These are phyloP conservation scores for Penicillium longicatenatum DNA, from an alignment of 495 filamentous ascomycete species.

Conservation along the genomic window DNA sequence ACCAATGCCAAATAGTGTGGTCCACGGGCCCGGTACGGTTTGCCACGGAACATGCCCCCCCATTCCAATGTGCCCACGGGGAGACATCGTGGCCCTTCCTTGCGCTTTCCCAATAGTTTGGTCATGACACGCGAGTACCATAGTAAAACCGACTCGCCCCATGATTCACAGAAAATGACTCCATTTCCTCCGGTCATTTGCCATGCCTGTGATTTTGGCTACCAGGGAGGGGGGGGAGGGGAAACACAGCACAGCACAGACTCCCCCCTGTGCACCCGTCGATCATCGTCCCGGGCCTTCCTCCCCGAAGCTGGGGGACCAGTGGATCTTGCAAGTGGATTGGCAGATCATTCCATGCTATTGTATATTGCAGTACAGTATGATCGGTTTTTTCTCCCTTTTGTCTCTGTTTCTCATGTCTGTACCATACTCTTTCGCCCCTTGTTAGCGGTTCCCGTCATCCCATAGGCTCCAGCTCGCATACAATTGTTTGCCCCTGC, in stretches of 20 bases:
- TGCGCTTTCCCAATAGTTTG: slow-evolving; percentile 22
- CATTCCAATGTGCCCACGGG: slow-evolving; percentile 15
- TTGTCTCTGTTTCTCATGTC: not conserved
- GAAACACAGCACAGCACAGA: not conserved
- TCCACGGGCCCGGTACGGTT: not conserved
- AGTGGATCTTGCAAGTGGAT: slow-evolving; percentile 9
- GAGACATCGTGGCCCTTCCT: slow-evolving; percentile 18
- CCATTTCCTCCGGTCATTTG: not conserved
- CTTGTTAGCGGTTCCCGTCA: not conserved
- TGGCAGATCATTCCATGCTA: slow-evolving; percentile 30
- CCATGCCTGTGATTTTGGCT: not conserved
- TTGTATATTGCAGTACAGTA: not conserved
- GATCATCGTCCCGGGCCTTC: slow-evolving; percentile 22
- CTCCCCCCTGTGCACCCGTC: slow-evolving; percentile 2
- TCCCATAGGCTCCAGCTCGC: not conserved
- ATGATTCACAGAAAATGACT: not conserved
- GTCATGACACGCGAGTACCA: slow-evolving; percentile 12
- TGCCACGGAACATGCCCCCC: not conserved
- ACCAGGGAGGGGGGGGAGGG: no score
- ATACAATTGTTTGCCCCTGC: not conserved
- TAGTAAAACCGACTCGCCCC: not conserved
- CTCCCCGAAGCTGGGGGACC: slow-evolving; percentile 27
- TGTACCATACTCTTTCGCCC: not conserved
- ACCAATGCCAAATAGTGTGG: slow-evolving; percentile 8
- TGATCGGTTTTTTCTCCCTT: not conserved